These are phyloP conservation scores for Prunus mongolica DNA, from an alignment of 306 rosid genomes.

Conservation along the genomic window DNA sequence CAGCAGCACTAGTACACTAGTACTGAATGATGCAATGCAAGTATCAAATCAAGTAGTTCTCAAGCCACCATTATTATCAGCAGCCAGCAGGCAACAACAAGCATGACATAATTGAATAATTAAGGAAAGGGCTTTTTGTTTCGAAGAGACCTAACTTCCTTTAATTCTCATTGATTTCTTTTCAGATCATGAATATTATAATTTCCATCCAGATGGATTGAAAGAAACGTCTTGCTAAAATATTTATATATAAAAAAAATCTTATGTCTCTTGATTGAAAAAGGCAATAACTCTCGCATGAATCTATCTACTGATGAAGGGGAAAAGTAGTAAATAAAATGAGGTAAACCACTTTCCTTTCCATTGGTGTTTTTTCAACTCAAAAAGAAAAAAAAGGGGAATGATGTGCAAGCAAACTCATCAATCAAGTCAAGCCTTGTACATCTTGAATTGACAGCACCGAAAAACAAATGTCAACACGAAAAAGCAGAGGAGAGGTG, in stretches of 20 bases:
- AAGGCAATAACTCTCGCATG: neutral
- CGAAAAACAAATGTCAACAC: neutral
- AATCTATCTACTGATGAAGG: too few species aligned
- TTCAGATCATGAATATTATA: neutral
- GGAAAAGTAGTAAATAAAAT: neutral
- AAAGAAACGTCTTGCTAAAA: neutral
- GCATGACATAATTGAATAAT: neutral
- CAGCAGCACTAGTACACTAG: neutral
- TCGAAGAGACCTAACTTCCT: neutral
- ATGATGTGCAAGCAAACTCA: neutral
- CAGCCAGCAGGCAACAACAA: conserved; percentile 1
- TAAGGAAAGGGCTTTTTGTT: neutral
- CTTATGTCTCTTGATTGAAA: neutral
- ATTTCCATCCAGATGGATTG: neutral
- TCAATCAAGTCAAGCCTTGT: neutral
- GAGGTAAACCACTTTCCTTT: neutral
- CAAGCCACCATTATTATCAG: conserved; percentile 14
- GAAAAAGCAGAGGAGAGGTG: neutral
- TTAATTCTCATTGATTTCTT: neutral
- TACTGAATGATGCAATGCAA: neutral
- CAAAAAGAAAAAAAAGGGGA: neutral
- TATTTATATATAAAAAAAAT: neutral
- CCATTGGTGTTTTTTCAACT: neutral
- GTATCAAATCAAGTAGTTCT: conserved; percentile 28
- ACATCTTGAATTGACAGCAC: neutral